A percentile compares a stretch with the other conserved stretches of the same genome.
These are phyloP conservation scores for Leishmania braziliensis DNA, from an alignment of 208 protist genomes.

Conservation along the genomic window DNA sequence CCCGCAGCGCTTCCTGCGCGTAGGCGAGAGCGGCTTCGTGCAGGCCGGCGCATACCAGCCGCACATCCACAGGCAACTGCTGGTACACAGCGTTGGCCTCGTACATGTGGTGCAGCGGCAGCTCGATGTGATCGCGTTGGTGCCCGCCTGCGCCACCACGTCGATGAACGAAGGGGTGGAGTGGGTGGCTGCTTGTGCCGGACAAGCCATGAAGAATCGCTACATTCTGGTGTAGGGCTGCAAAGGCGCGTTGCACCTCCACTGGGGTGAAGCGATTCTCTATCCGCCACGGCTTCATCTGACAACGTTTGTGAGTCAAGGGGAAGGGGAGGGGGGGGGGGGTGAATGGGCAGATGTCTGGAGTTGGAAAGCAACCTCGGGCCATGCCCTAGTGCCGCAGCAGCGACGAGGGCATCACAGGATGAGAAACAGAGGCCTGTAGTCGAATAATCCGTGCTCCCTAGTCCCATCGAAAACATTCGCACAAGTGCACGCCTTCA, in stretches of 20 bases:
- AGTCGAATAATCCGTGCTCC: neutral
- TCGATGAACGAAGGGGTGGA: conserved; percentile 16
- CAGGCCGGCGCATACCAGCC: conserved; percentile 38
- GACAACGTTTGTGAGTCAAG: neutral
- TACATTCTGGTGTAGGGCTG: conserved; percentile 28
- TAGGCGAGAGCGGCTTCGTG: conserved; percentile 37
- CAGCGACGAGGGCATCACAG: neutral
- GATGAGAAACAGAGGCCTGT: neutral
- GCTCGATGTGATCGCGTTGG: conserved; percentile 33
- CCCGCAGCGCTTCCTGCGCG: conserved; percentile 25
- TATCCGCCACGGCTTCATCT: conserved; percentile 30
- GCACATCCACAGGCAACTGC: conserved; percentile 39
- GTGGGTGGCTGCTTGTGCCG: neutral
- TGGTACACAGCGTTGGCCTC: conserved; percentile 7
- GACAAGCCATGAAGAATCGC: neutral
- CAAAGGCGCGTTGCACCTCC: conserved; percentile 47
- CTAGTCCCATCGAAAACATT: neutral
- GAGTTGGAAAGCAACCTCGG: neutral
- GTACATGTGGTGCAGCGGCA: conserved; percentile 28
- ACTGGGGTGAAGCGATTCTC: conserved; percentile 28
- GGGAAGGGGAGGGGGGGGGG: neutral
- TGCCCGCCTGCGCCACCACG: conserved; percentile 12
- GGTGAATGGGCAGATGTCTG: neutral
- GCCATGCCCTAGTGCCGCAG: neutral
- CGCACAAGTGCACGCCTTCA: neutral